Evolutionary conservation across 768 basidiomycete genomes (phyloP).

Genomic region (Pleurotus citrinopileatus): DNA sequence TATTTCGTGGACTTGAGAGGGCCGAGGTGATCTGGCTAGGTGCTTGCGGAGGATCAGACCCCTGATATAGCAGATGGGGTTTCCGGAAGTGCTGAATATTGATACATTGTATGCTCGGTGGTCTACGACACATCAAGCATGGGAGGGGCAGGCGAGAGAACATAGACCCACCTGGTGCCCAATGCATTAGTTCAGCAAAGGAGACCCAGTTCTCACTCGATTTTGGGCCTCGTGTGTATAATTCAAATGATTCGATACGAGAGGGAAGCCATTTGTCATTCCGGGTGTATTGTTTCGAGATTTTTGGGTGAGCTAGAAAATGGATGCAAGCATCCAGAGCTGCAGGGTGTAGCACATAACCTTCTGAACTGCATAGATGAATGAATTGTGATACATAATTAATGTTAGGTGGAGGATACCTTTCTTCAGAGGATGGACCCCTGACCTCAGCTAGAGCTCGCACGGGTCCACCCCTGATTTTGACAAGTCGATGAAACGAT

Average conservation of each 20-base stretch:
- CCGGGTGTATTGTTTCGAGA: neutral
- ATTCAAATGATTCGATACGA: neutral
- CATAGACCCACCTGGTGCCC: neutral
- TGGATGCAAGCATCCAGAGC: constrained; percentile 12
- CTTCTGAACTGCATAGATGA: constrained; percentile 1
- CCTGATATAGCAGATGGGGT: too few relatives aligned
- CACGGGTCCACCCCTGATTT: constrained; percentile 17
- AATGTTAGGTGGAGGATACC: neutral
- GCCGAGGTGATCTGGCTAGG: too few relatives aligned
- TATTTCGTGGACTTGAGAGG: too few relatives aligned
- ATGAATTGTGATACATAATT: neutral
- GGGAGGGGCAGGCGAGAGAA: too few relatives aligned
- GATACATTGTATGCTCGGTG: too few relatives aligned
- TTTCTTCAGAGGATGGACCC: constrained; percentile 17
- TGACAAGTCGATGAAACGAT: constrained; percentile 24
- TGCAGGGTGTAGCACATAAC: constrained; percentile 25
- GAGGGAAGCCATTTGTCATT: neutral
- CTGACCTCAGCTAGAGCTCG: constrained; percentile 24
- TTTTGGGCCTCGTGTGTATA: neutral
- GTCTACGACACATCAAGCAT: too few relatives aligned
- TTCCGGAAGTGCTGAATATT: too few relatives aligned
- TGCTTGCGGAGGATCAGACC: too few relatives aligned
- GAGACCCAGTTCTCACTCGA: neutral
- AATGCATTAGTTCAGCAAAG: neutral
- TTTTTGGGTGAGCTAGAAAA: neutral